A percentile compares a stretch with the other conserved stretches of the same genome.
These are phyloP conservation scores for Lathyrus sativus DNA, from an alignment of 306 rosid genomes.

Conservation along the genomic window DNA sequence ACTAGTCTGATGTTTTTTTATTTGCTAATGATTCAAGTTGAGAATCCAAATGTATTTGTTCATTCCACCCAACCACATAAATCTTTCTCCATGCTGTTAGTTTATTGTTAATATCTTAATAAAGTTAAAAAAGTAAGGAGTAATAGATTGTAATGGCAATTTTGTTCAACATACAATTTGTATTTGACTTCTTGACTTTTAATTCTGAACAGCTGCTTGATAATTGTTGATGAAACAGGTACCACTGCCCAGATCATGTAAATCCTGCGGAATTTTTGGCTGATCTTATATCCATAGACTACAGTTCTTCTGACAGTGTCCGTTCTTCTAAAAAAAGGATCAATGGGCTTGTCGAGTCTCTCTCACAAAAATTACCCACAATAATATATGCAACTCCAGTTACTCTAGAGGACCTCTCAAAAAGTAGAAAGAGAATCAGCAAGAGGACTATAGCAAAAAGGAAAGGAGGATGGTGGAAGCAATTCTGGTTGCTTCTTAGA, in stretches of 20 bases:
- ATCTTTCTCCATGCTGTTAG: conserved; percentile 7
- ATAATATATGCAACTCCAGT: conserved; percentile 76
- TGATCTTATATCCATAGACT: conserved; percentile 93
- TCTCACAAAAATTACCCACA: conserved; percentile 60
- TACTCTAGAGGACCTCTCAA: conserved; percentile 49
- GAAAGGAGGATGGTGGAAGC: conserved; percentile 89
- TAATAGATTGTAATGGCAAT: conserved; percentile 26
- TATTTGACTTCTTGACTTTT: conserved; percentile 16
- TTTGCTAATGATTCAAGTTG: too few relatives aligned
- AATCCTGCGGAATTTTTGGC: conserved; percentile 96
- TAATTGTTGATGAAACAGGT: conserved; percentile 57
- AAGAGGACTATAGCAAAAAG: conserved; percentile 50
- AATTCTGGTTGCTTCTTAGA: conserved; percentile 83
- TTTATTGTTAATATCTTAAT: conserved; percentile 24
- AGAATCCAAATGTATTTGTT: not conserved
- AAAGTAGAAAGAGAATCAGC: conserved; percentile 40
- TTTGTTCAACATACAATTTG: conserved; percentile 20
- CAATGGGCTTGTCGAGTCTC: conserved; percentile 80
- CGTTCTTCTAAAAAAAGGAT: conserved; percentile 75
- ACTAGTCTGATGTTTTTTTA: too few relatives aligned
- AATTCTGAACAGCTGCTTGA: conserved; percentile 32
- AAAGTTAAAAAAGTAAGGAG: conserved; percentile 17
- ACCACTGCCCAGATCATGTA: conserved; percentile 78
- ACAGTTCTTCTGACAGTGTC: conserved; percentile 85
- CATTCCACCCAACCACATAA: conserved; percentile 11